Evolutionary conservation across 495 filamentous ascomycete species (phyloP), one percentile per base, ranked within the genome.

Genomic region (Aspergillus diversus): DNA sequence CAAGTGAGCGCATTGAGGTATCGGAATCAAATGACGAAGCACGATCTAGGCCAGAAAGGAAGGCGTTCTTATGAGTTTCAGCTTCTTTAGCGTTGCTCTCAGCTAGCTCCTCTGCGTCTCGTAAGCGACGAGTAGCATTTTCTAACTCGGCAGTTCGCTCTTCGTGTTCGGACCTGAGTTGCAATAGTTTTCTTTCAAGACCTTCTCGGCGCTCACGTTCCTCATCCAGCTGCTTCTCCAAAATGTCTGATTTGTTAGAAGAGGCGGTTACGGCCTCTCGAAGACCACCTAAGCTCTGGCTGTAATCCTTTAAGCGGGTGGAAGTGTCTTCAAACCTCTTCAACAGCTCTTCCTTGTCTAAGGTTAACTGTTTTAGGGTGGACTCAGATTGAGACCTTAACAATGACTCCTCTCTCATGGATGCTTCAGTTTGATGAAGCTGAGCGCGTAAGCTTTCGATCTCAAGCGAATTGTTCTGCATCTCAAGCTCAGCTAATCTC

Each of bases 61-160:
- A 87, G 34, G 91, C 93, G 64, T 91, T 80, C 55, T 92, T 92
- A 67, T 97, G 94, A 46, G 89, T 88, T 47, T 88, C 83, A 1
- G 96, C 95, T 75, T 99, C 96, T 61, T 86, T 88, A 13, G 93
- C 90, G 71, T 96, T 87, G 47, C 86, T 91, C 59, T 95, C 92
- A n/a, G 91, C 89, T 33, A 98, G 73, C 70, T 98, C 93, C 75
- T 99, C 93, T 11, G 92, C 87, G 74, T 97, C 93, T 33, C 86
- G 84, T 39, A 98, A 76, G 43, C 90, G 88, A 62, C 90, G 86
- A 31, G 83, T 90, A 0, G 85, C 80, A 27, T 83, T 85, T 47
- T 92, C 93, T 13, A 99, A 78, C 71, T 99, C 96, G 0, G 88
- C 81, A 2, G 86, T 89, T 35, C 87, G 86, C 64, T 92, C 87